Base-by-base conservation (phyloP, 140 eudicot species). In the Bidens hawaiensis region DNA sequence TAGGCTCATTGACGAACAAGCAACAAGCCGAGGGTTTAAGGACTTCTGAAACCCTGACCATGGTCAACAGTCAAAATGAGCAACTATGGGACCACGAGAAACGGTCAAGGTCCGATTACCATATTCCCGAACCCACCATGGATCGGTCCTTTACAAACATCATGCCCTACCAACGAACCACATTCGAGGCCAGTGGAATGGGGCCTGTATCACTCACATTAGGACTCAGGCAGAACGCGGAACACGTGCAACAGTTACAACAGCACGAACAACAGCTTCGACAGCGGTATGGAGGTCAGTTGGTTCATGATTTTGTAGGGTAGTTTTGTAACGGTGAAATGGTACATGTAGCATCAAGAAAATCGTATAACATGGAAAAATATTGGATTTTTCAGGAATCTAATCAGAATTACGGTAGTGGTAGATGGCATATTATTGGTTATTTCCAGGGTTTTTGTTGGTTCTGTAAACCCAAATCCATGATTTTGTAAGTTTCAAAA, bases 201-300 rank as follows among this genome's bases (percentile, higher is more conserved):
- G 84, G 87, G 23, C 79, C 88, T 0, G 90, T 88, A 49, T 82
- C 96, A 0, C 82, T 89, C 21, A 89, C 97, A 1, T 74, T 89
- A 65, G 97, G 97, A 1, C 86, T 85, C 9, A 73, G 97, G 66
- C 97, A 85, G 24, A 83, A 88, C 42, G 83, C 86, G 1, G 97
- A 82, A 42, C 73, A 73, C 5, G 79, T 77, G 63, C 86, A 74
- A 16, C 88, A 80, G 62, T 71, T 67, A 79, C 88, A 85, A 62
- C 86, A 77, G 19, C 87, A 71, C 31, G 81, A 75, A 42, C 83
- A 73, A 47, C 89, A 82, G 50, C 43, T 76, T 59, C 73, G 85
- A 59, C 83, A 73, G 71, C 90, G 75, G 50, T 85, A 78, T 75
- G 95, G 95, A 60, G 86, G 90, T 62, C 87, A 82, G 49, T 64